Evolutionary conservation across 768 basidiomycete genomes (phyloP), one percentile per base, ranked within the genome.

Genomic region (Hortiboletus flavorubellus): DNA sequence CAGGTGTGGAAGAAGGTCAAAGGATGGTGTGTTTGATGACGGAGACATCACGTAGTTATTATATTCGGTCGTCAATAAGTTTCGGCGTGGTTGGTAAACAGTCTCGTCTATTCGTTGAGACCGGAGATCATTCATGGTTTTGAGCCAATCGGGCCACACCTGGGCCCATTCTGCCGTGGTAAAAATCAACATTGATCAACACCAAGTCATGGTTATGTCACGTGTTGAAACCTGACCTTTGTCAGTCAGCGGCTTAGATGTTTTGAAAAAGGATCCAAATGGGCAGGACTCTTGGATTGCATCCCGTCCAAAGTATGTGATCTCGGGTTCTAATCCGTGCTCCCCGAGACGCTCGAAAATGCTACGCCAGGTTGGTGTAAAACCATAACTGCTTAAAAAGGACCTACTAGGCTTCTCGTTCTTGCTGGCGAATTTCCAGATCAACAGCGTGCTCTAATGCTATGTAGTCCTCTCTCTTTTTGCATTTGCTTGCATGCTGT

Each of bases 321-420:
- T 43, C 18, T 59, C 60, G 1, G 43, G 33, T 0, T 8, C 15
- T 33, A 54, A 63, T 49, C 60, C 60, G 18, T 49, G 43, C 15
- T 49, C 4, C 11, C 33, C 18, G 12, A 63, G 54, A 8, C 54
- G 53, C 11, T 53, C 34, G 8, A 63, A 49, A n/a, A 63, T 62
- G 5, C 62, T 63, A 30, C 2, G 2, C 23, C 14, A 35, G 16
- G 2, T 8, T 21, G 21, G 15, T 3, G 37, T n/a, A 6, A 31
- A 8, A 40, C 4, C 16, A 41, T 2, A 4, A 18, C 10, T 15
- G 1, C 1, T 21, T 37, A 8, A 40, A 29, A 18, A 21, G 14
- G 2, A 34, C 52, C 11, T 2, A 54, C 60, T 26, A 33, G 3
- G 42, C 8, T 12, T 21, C 10, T 43, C 55, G 50, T 14, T 46